A percentile compares a stretch with the other conserved stretches of the same genome.
Evolutionary conservation across 805 yeast species (phyloP).

Genomic region (Saccharomycopsis malanga): DNA sequence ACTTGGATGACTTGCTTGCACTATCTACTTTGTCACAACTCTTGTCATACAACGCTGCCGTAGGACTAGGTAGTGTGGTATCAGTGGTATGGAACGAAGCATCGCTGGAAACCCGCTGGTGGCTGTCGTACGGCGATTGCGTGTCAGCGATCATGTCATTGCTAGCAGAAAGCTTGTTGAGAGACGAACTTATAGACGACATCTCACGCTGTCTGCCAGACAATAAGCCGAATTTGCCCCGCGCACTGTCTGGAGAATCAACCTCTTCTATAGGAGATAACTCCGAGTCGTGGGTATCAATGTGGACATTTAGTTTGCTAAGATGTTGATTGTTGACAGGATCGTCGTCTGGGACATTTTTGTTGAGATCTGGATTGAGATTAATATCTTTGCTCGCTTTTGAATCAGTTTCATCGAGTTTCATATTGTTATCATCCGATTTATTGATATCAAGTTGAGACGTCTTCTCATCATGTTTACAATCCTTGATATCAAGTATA

Average conservation of each 20-base stretch:
- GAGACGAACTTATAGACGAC: conserved; percentile 9
- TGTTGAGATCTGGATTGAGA: too few species aligned
- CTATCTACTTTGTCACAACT: neutral
- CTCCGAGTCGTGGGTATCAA: too few species aligned
- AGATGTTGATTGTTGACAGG: too few species aligned
- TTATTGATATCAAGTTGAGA: neutral
- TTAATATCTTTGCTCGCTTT: too few species aligned
- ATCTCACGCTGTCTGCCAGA: conserved; percentile 3
- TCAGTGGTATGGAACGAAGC: conserved; percentile 4
- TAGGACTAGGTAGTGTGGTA: conserved; percentile 7
- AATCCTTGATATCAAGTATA: too few species aligned
- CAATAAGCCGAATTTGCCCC: neutral
- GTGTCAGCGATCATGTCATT: neutral
- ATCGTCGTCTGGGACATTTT: too few species aligned
- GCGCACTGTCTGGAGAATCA: conserved; percentile 13
- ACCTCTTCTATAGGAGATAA: conserved; percentile 20
- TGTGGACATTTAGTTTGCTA: too few species aligned
- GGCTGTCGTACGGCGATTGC: too few species aligned
- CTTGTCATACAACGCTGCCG: conserved; percentile 1
- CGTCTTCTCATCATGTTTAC: conserved; percentile 8
- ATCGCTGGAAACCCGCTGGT: too few species aligned
- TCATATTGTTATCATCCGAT: neutral
- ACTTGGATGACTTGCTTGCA: neutral
- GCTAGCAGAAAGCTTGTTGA: conserved; percentile 2
- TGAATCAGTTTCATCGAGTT: neutral